Evolutionary conservation across 2,329 filamentous ascomycete genomes (phyloP).

Genomic region (Fusarium brachygibbosum): DNA sequence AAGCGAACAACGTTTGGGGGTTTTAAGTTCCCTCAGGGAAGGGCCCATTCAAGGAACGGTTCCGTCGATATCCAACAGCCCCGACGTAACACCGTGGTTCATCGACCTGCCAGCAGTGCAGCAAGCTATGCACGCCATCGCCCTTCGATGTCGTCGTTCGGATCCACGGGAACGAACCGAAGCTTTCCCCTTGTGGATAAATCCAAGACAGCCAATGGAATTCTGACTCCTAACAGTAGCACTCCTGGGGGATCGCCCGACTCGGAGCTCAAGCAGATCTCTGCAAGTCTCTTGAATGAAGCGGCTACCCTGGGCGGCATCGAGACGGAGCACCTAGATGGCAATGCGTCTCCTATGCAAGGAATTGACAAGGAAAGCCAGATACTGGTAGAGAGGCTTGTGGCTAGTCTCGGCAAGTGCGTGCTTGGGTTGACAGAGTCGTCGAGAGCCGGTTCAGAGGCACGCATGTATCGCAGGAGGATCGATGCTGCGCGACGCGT

Average conservation of each 20-base stretch:
- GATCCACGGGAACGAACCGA: conserved; percentile 70
- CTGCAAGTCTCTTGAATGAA: conserved; percentile 64
- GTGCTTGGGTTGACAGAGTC: conserved; percentile 70
- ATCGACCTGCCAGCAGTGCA: conserved; percentile 54
- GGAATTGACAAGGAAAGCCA: conserved; percentile 69
- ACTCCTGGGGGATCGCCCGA: conserved; percentile 64
- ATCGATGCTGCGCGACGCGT: conserved; percentile 81
- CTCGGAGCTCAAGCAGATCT: conserved; percentile 62
- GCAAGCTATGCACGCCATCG: conserved; percentile 47
- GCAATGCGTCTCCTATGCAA: conserved; percentile 59
- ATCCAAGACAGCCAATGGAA: conserved; percentile 60
- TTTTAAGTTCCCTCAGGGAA: conserved; percentile 44
- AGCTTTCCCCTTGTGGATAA: conserved; percentile 73
- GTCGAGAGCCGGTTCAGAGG: conserved; percentile 68
- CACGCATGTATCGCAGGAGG: conserved; percentile 74
- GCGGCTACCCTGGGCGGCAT: conserved; percentile 59
- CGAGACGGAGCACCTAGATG: conserved; percentile 46
- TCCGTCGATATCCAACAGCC: conserved; percentile 46
- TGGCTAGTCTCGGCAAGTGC: conserved; percentile 71
- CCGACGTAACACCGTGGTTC: conserved; percentile 57
- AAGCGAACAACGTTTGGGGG: conserved; percentile 48
- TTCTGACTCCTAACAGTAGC: conserved; percentile 54
- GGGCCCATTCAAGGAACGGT: conserved; percentile 36
- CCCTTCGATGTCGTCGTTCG: conserved; percentile 69
- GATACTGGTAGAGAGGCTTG: conserved; percentile 69